phyloP scores from a whole-genome alignment of 495 filamentous ascomycete species.

The Aspergillus indologenus region DNA sequence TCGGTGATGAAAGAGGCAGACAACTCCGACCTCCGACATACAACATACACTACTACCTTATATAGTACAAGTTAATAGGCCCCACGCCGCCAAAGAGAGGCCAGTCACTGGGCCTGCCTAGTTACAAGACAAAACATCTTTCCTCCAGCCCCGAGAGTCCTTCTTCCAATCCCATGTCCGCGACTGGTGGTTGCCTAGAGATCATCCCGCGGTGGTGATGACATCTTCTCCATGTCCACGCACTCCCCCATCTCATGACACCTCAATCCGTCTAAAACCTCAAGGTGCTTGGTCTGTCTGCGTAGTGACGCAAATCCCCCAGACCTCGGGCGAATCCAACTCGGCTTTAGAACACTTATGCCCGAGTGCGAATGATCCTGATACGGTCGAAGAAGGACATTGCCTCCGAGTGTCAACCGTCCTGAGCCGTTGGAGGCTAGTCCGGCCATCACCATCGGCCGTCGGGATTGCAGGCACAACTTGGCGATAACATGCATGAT shows the following conservation, averaged over 20 bases:
- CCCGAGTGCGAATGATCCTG: neutral
- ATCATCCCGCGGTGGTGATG: neutral
- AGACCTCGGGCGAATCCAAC: neutral
- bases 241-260: neutral
- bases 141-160: too few relatives aligned
- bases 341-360: neutral
- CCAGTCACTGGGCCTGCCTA: too few relatives aligned
- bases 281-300: neutral
- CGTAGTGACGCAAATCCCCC: neutral
- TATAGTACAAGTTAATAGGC: too few relatives aligned
- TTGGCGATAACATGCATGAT: neutral
- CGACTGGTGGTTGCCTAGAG: neutral
- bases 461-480: neutral
- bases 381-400: neutral
- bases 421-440: neutral
- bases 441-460: neutral
- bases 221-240: neutral
- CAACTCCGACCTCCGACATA: neutral
- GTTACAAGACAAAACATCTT: too few relatives aligned
- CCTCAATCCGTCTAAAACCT: neutral
- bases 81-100: too few relatives aligned
- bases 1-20: neutral
- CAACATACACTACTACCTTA: too few relatives aligned
- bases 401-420: neutral
- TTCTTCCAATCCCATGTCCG: neutral